phyloP scores from a whole-genome alignment of 495 filamentous ascomycete genomes.

The Baudoinia panamericana region DNA sequence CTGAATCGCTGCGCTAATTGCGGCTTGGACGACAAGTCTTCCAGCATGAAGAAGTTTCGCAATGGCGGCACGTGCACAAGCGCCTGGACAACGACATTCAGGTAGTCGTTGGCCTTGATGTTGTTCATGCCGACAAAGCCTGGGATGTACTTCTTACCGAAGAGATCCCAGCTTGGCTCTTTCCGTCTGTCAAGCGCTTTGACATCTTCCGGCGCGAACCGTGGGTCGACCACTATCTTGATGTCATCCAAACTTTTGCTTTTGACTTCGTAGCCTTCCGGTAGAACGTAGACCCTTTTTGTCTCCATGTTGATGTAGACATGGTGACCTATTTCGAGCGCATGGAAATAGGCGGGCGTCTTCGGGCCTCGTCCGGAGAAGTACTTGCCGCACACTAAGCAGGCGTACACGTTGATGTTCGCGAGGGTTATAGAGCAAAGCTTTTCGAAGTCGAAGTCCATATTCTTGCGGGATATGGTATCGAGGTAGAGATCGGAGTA shows the following conservation, averaged over 20 bases:
- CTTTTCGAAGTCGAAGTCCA: constrained; percentile 98
- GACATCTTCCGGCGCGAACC: constrained; percentile 66
- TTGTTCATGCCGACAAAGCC: constrained; percentile 99
- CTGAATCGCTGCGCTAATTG: constrained; percentile 65
- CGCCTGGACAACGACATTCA: constrained; percentile 92
- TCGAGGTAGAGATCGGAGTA: constrained; percentile 96
- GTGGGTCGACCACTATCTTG: constrained; percentile 95
- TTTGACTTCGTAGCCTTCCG: constrained; percentile 93
- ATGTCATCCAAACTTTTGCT: constrained; percentile 96
- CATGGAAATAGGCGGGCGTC: constrained; percentile 94
- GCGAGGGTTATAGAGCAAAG: constrained; percentile 88
- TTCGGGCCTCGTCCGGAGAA: constrained; percentile 89
- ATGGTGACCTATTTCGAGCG: constrained; percentile 87
- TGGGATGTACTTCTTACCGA: constrained; percentile 68
- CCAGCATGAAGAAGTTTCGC: constrained; percentile 84
- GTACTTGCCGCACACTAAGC: constrained; percentile 94
- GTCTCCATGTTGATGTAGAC: constrained; percentile 95
- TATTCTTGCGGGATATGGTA: constrained; percentile 74
- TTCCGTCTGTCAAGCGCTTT: constrained; percentile 65
- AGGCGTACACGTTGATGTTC: constrained; percentile 98
- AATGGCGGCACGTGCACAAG: constrained; percentile 81
- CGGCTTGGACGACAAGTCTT: constrained; percentile 50
- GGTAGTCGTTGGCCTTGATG: constrained; percentile 98
- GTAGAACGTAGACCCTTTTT: constrained; percentile 89
- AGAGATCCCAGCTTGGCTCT: constrained; percentile 62